phyloP scores from a whole-genome alignment of 2,329 filamentous ascomycete genomes.

The Ceratocystiopsis sp. region DNA sequence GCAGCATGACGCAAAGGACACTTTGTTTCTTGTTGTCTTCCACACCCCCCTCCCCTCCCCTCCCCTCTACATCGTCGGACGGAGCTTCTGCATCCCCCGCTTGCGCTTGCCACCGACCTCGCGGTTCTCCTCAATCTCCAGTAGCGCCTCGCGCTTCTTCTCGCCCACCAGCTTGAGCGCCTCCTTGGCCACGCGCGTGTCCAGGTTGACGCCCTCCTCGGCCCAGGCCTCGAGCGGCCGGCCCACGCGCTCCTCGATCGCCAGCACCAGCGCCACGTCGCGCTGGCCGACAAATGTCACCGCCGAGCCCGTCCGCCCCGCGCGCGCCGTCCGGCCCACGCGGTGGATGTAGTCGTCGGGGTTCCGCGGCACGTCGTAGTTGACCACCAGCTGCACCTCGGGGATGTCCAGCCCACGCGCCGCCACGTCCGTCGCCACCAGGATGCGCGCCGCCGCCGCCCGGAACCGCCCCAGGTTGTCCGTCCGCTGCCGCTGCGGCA shows the following conservation, averaged over 20 bases:
- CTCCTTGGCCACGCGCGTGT: conserved; percentile 71
- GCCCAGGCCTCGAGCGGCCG: conserved; percentile 66
- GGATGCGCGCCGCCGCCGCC: conserved; percentile 69
- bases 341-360: conserved; percentile 96
- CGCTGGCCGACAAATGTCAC: conserved; percentile 85
- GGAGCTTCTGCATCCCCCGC: conserved; percentile 40
- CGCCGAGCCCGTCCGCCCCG: conserved; percentile 64
- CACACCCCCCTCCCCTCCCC: no score
- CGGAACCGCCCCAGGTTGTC: conserved; percentile 86
- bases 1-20: no score
- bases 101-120: conserved; percentile 80
- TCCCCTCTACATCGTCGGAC: conserved; percentile 6
- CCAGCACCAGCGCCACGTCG: conserved; percentile 78
- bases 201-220: conserved; percentile 88
- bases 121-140: conserved; percentile 82
- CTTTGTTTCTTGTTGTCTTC: background rate
- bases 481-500: conserved; percentile 70
- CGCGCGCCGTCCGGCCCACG: conserved; percentile 86
- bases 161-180: conserved; percentile 81
- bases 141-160: conserved; percentile 80
- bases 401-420: conserved; percentile 91
- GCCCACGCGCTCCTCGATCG: conserved; percentile 73
- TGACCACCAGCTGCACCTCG: conserved; percentile 75
- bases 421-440: conserved; percentile 91
- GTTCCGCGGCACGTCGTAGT: conserved; percentile 92